Base-by-base conservation (phyloP, 1,284 basidiomycete species). In the Pisolithus thermaeus region DNA sequence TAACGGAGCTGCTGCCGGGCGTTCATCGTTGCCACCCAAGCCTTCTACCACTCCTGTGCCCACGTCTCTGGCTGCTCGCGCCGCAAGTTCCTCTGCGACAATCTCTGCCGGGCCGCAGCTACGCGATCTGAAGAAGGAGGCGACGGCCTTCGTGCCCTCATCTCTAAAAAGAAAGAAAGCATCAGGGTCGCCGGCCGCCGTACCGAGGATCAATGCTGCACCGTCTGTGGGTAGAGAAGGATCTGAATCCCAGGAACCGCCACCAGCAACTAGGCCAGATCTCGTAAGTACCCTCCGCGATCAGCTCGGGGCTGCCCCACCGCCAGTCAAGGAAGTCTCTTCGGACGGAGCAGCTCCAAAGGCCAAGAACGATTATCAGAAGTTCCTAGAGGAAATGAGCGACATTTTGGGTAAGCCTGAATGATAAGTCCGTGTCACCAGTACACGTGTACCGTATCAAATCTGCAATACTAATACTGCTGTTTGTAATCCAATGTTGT, bases 81-180 rank as follows among this genome's bases (percentile, higher is more conserved):
- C 50, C 8, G 59, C 64, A 51, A 57, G 66, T 54, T 58, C 63
- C 61, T 69, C 77, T 7, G 90, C 90, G 1, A 87, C 81, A 1
- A 82, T 96, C 50, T 84, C 80, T 16, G 92, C 92, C 1, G 91
- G 75, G 46, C 92, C 94, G 1, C 77, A 92, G 62, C 69, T 97
- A 43, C 86, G 93, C 22, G 90, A 97, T 66, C 76, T 97, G 58
- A 92, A 92, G 72, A 93, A 92, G 67, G 93, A 97, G 66, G 84
- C 87, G 7, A 94, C 91, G 0, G 81, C 89, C 0, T 97, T 97
- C 61, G 82, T 96, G 1, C 93, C 93, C 5, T 65, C 79, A 5
- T 70, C 83, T 3, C 64, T 90, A 48, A 85, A 84, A 61, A 77
- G 83, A 43, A 88, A 82, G 69, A 85, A 76, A 57, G 66, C 70